Evolutionary conservation across 441 rosid genomes (phyloP).

Genomic region (Isatis lusitanica): DNA sequence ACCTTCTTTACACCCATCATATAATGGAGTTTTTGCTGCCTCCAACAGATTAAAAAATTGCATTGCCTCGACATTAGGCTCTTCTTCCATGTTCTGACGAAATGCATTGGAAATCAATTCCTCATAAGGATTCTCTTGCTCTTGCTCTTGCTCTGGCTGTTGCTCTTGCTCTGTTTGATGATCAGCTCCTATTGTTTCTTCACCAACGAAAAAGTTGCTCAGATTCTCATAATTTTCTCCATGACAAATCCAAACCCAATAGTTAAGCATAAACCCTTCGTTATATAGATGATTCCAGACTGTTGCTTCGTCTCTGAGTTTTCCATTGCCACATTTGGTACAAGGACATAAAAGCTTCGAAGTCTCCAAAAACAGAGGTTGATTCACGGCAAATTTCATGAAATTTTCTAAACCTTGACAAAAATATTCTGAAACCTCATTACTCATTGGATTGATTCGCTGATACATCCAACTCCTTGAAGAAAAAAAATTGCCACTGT

Average conservation of each 20-base stretch:
- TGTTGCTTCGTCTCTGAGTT: not conserved
- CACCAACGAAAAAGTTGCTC: no score
- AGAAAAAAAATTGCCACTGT: not conserved
- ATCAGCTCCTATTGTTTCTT: not conserved
- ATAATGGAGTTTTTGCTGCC: no score
- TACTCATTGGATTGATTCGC: not conserved
- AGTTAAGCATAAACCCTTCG: not conserved
- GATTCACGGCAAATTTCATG: not conserved
- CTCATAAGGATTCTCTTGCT: not conserved
- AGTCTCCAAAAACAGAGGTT: not conserved
- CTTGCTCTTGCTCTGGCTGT: not conserved
- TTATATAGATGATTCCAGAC: not conserved
- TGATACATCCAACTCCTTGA: not conserved
- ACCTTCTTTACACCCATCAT: no score
- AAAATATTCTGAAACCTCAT: constrained; percentile 11
- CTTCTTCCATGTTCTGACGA: not conserved
- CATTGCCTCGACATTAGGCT: no score
- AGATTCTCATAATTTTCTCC: not conserved
- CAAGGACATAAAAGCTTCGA: not conserved
- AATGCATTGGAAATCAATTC: no score
- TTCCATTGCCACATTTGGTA: not conserved
- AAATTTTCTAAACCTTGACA: not conserved
- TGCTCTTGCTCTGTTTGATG: not conserved
- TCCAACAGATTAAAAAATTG: no score
- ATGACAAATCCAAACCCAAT: constrained; percentile 3